phyloP scores from a whole-genome alignment of 768 basidiomycete genomes.

The Tricholoma flavovirens region DNA sequence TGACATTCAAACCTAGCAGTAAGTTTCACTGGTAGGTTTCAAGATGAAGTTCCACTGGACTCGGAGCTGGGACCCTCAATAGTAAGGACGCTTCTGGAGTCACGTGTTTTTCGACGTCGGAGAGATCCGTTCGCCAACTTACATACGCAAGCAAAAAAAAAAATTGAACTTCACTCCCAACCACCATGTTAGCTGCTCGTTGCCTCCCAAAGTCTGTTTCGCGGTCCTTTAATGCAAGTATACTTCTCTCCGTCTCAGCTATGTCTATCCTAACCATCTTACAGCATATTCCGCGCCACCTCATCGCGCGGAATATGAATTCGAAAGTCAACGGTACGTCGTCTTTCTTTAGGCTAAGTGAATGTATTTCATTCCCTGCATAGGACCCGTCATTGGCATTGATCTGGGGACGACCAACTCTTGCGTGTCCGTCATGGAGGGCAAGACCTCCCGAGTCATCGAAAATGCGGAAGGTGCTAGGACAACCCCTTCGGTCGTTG shows the following conservation, averaged over 20 bases:
- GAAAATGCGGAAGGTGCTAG: slow-evolving; percentile 98
- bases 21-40: no score
- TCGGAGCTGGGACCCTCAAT: no score
- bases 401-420: slow-evolving; percentile 94
- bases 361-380: neutral
- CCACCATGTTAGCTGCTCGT: slow-evolving; percentile 72
- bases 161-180: slow-evolving; percentile 34
- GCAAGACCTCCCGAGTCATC: slow-evolving; percentile 88
- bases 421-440: slow-evolving; percentile 93
- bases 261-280: slow-evolving; percentile 7
- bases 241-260: slow-evolving; percentile 1
- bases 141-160: slow-evolving; percentile 34
- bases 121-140: slow-evolving; percentile 32
- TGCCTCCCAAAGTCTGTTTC: slow-evolving; percentile 53
- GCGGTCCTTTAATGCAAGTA: slow-evolving; percentile 61
- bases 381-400: slow-evolving; percentile 91
- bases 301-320: slow-evolving; percentile 91
- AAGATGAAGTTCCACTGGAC: no score
- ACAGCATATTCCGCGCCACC: slow-evolving; percentile 62
- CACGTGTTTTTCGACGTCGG: slow-evolving; percentile 30
- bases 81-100: no score
- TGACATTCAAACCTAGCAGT: slow-evolving; percentile 18
- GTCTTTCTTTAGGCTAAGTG: slow-evolving; percentile 3
- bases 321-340: slow-evolving; percentile 81
- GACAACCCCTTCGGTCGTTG: slow-evolving; percentile 97